Conservation (phyloP, 352 stramenopile genomes). For the Phytopythium sindhum region DNA sequence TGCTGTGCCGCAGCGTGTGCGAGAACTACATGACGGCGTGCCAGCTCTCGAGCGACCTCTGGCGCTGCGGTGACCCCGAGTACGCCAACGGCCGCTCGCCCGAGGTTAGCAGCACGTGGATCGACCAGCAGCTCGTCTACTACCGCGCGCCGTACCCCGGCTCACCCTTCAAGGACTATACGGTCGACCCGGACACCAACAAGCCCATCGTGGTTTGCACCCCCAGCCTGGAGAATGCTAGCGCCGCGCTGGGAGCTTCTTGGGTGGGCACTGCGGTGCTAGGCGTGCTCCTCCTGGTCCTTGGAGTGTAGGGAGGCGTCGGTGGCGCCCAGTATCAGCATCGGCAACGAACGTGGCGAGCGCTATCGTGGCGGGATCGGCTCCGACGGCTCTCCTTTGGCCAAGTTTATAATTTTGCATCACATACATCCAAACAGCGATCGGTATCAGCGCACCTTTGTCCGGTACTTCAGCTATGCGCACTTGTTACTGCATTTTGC, state of each 20-base stretch:
- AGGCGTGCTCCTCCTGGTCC: not conserved
- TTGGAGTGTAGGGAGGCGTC: not conserved
- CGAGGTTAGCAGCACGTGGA: conserved; percentile 62
- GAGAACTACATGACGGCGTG: conserved; percentile 91
- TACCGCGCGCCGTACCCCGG: conserved; percentile 75
- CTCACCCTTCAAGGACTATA: conserved; percentile 78
- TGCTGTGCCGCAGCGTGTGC: conserved; percentile 87
- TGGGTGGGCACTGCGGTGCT: conserved; percentile 1
- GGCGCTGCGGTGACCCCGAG: conserved; percentile 77
- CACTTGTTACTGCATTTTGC: conserved; percentile 52
- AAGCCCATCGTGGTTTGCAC: conserved; percentile 80
- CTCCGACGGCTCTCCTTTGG: not conserved
- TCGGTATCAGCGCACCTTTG: conserved; percentile 1
- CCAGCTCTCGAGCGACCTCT: conserved; percentile 79
- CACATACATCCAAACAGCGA: conserved; percentile 2
- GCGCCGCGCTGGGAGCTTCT: not conserved
- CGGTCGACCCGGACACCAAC: conserved; percentile 60
- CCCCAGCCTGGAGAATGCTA: conserved; percentile 70
- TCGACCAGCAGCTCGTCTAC: conserved; percentile 66
- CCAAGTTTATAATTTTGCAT: conserved; percentile 2
- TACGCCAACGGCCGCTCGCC: conserved; percentile 63
- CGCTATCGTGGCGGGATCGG: not conserved
- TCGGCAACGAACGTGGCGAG: not conserved
- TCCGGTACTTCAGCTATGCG: not conserved
- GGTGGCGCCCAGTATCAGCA: not conserved